These are phyloP conservation scores for Ophiosphaerella narmari DNA, from an alignment of 2,329 filamentous ascomycete genomes.

Conservation along the genomic window DNA sequence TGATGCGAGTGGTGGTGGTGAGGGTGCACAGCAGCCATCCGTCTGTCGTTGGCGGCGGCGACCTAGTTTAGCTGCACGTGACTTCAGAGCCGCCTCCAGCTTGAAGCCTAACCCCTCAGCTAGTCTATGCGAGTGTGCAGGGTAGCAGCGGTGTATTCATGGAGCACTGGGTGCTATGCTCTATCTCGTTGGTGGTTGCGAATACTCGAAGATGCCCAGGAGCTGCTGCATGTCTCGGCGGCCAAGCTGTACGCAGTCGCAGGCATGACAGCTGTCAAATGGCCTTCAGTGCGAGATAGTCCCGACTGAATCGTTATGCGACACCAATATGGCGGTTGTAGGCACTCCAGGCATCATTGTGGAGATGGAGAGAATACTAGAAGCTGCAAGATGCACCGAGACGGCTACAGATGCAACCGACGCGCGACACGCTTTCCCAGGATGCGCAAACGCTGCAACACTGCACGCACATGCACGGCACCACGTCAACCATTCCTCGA, in stretches of 20 bases:
- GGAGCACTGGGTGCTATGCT: no score
- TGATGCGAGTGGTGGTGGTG: slow-evolving; percentile 6
- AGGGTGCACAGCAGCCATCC: background rate
- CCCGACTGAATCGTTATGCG: background rate
- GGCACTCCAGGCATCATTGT: background rate
- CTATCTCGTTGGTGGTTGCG: no score
- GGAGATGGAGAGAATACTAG: slow-evolving; percentile 7
- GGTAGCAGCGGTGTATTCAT: background rate
- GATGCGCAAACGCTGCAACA: slow-evolving; percentile 8
- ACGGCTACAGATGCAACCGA: slow-evolving; percentile 3
- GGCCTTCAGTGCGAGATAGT: background rate
- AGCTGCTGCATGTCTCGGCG: background rate
- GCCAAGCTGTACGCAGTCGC: slow-evolving; percentile 1
- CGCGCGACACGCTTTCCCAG: slow-evolving; percentile 6
- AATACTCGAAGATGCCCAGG: no score
- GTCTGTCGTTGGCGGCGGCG: no score
- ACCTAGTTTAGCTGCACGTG: slow-evolving; percentile 2
- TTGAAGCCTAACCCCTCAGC: background rate
- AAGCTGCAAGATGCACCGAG: slow-evolving; percentile 18
- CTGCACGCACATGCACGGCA: background rate
- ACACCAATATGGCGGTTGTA: background rate
- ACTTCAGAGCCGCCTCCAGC: background rate
- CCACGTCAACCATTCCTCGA: slow-evolving; percentile 1
- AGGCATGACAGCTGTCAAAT: slow-evolving; percentile 8
- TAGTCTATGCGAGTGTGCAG: background rate